Base-by-base conservation (phyloP, 1,284 basidiomycete species). In the Pseudozyma sp. region DNA sequence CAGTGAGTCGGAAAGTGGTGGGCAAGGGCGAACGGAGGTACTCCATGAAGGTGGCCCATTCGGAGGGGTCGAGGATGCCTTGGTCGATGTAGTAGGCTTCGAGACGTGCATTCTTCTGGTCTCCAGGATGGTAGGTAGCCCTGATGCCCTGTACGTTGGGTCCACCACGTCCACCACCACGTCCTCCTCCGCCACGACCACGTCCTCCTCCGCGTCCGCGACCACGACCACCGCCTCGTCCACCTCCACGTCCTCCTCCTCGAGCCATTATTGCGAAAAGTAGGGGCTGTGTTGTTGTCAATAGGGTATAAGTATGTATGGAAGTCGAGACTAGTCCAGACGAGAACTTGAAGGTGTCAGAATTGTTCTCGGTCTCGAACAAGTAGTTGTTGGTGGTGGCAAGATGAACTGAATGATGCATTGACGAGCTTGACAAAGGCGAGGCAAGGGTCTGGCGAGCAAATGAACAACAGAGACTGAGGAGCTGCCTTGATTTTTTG, bases 1-100 rank as follows among this genome's bases (percentile, higher is more conserved):
- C 70, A 0, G 95, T 92, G 21, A 99, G 91, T 47, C 97, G 89
- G 86, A 99, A 99, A 0, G 96, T 97, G 0, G 94, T 96, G 1
- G 97, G 97, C 38, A 99, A 87, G 40, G 93, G 92, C 36, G 88
- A 87, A 50, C 90, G 89, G 72, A 97, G 85, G 0, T 89, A 86
- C 9, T 89, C 88, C 80, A 96, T 86, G 78, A 97, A 93, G 0
- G 78, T 58, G 4, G 90, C 88, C 93, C 94, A 98, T 85, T 98
- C 93, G 40, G 77, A 78, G 16, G 64, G 53, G 38, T 76, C 69
- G 45, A 84, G 54, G 47, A 84, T 83, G 40, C 70, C 67, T 53
- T 84, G 83, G 59, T 79, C 82, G 59, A 76, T 57, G 64, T 84
- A 83, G 76, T 84, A 83, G 25, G 82, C 74, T 53, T 84, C 82